phyloP scores from a whole-genome alignment of 306 rosid genomes.

The Canavalia ensiformis region DNA sequence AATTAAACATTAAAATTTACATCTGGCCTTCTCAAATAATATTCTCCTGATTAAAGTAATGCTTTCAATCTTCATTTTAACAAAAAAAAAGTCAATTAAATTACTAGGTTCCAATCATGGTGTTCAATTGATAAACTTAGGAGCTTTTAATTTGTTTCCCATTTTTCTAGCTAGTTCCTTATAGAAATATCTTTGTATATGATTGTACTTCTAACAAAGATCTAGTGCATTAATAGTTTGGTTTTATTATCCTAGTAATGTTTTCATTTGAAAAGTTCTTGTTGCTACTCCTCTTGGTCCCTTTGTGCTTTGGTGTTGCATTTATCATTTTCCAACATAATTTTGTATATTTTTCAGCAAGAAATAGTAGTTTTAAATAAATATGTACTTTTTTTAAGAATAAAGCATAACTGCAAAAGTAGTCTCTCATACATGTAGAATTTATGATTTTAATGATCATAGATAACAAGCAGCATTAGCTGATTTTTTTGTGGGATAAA shows the following conservation, averaged over 20 bases:
- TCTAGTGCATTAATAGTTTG: not conserved
- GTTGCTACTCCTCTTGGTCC: not conserved
- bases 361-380: not conserved
- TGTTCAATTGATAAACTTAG: not conserved
- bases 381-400: not conserved
- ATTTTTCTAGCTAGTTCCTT: not conserved
- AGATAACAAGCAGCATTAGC: not conserved
- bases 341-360: not conserved
- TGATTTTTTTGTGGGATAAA: not conserved
- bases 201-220: not conserved
- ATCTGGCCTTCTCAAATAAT: not conserved
- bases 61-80: not conserved
- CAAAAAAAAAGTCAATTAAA: not conserved
- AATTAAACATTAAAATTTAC: not conserved
- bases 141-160: not conserved
- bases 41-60: conserved; percentile 13
- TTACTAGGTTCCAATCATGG: not conserved
- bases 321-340: no score
- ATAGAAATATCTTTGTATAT: not conserved
- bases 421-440: not conserved
- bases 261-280: conserved; percentile 1
- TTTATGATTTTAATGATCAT: not conserved
- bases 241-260: not conserved
- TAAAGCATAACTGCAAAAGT: not conserved
- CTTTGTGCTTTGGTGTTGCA: not conserved